phyloP scores from a whole-genome alignment of 805 yeast genomes.

The Candida sphagnicola region DNA sequence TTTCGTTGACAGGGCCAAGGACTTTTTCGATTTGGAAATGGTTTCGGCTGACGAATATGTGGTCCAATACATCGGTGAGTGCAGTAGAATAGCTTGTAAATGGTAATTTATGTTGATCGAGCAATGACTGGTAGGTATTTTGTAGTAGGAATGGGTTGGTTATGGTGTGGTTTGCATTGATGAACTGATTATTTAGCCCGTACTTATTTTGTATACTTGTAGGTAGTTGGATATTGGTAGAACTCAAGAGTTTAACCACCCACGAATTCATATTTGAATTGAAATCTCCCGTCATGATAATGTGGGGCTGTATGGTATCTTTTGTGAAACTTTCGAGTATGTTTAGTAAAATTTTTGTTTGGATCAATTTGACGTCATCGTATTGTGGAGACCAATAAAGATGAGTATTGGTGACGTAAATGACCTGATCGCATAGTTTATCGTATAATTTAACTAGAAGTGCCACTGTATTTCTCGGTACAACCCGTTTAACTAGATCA shows the following conservation, averaged over 20 bases:
- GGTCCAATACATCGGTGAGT: constrained; percentile 52
- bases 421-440: constrained; percentile 28
- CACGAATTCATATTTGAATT: constrained; percentile 49
- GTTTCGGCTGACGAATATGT: constrained; percentile 48
- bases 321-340: constrained; percentile 11
- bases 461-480: constrained; percentile 54
- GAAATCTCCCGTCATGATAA: constrained; percentile 54
- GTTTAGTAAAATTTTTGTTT: constrained; percentile 38
- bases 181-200: constrained; percentile 13
- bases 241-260: constrained; percentile 42
- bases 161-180: constrained; percentile 8
- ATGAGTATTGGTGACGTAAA: constrained; percentile 57
- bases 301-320: constrained; percentile 14
- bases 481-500: constrained; percentile 32
- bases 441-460: constrained; percentile 48
- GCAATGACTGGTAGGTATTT: constrained; percentile 15
- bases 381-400: constrained; percentile 52
- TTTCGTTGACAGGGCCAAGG: constrained; percentile 47
- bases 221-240: constrained; percentile 14
- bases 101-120: constrained; percentile 11
- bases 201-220: constrained; percentile 14
- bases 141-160: constrained; percentile 13
- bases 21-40: constrained; percentile 39
- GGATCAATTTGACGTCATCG: constrained; percentile 52
- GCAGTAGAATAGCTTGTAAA: constrained; percentile 42